Conservation (phyloP, 2,329 filamentous ascomycete genomes). For the Trichoderma breve region DNA sequence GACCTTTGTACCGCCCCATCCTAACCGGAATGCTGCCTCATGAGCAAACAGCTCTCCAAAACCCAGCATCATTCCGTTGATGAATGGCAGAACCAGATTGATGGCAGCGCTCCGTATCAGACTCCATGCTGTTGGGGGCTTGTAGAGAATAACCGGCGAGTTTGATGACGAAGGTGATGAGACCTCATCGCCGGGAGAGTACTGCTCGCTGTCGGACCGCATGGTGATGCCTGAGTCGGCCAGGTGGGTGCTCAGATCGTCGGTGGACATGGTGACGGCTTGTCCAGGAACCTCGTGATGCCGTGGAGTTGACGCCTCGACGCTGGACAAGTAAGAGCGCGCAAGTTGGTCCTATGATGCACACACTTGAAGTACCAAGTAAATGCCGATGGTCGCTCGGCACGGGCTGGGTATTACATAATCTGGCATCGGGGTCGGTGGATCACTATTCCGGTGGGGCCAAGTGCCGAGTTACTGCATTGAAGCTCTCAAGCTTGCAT, state of each 20-base stretch:
- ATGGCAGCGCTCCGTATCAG: constrained; percentile 86
- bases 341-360: neutral
- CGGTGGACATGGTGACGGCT: constrained; percentile 51
- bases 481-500: constrained; percentile 20
- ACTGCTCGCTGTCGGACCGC: constrained; percentile 80
- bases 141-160: constrained; percentile 79
- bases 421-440: constrained; percentile 26
- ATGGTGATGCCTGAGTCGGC: constrained; percentile 74
- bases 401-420: constrained; percentile 22
- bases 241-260: constrained; percentile 53
- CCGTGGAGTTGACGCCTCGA: neutral
- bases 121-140: constrained; percentile 82
- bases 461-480: constrained; percentile 1
- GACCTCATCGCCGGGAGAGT: constrained; percentile 64
- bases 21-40: constrained; percentile 87
- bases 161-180: constrained; percentile 61
- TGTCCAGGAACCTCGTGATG: neutral
- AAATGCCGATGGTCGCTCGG: neutral
- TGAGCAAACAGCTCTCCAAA: constrained; percentile 97
- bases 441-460: constrained; percentile 34
- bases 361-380: neutral
- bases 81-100: constrained; percentile 90
- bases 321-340: neutral
- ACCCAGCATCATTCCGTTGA: constrained; percentile 97
- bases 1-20: constrained; percentile 93